phyloP scores from a whole-genome alignment of 176 grass and related monocot species.

The Oryza brachyantha region DNA sequence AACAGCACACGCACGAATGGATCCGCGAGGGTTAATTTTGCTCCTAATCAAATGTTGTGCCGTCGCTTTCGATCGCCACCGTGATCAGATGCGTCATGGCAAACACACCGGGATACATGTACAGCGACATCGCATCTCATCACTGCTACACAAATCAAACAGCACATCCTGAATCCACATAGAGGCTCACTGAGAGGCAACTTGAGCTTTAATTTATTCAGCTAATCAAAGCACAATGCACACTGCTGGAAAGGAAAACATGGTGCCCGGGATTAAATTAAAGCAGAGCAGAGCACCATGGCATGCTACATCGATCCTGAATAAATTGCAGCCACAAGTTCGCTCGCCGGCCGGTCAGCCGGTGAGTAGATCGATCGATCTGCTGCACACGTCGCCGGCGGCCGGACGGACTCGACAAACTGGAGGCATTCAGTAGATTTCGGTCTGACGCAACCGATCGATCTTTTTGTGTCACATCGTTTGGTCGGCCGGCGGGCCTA shows the following conservation, averaged over 20 bases:
- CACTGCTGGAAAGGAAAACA: slow-evolving; percentile 1
- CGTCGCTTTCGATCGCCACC: slow-evolving; percentile 5
- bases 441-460: neutral
- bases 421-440: slow-evolving; percentile 9
- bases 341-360: too few relatives aligned
- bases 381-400: neutral
- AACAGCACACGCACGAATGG: neutral
- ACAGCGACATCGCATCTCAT: slow-evolving; percentile 8
- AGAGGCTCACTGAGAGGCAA: neutral
- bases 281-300: slow-evolving; percentile 3
- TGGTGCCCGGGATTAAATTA: neutral
- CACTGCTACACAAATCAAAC: neutral
- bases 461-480: slow-evolving; percentile 30
- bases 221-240: neutral
- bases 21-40: neutral
- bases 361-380: slow-evolving; percentile 9
- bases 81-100: slow-evolving; percentile 28
- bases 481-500: too few relatives aligned
- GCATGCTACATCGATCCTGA: neutral
- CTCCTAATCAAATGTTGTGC: neutral
- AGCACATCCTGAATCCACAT: neutral
- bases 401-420: slow-evolving; percentile 5
- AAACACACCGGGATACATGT: neutral
- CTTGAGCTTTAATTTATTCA: neutral
- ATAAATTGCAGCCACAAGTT: slow-evolving; percentile 8